phyloP scores from a whole-genome alignment of 164 flowering plant species.

The Malania oleifera region DNA sequence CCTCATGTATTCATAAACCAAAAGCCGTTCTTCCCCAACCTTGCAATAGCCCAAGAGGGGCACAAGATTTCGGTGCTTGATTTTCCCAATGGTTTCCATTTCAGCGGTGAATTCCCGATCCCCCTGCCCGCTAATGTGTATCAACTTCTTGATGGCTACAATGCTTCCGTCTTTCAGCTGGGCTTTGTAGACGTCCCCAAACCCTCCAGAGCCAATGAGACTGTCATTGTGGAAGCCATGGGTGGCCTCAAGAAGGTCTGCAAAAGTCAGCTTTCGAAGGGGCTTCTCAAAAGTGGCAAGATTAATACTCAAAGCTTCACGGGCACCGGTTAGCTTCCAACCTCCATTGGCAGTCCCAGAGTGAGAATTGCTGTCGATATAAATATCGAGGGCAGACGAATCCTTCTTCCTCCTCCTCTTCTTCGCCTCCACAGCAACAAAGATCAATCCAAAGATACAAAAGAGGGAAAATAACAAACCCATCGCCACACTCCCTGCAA shows the following conservation, averaged over 20 bases:
- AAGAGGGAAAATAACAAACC: conserved; percentile 73
- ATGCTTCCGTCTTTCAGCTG: conserved; percentile 76
- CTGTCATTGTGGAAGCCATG: conserved; percentile 80
- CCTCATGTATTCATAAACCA: conserved; percentile 95
- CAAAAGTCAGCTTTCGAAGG: conserved; percentile 83
- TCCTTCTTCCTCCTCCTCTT: conserved; percentile 69
- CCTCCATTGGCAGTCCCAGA: conserved; percentile 48
- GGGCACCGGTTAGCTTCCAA: conserved; percentile 72
- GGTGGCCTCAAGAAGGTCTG: conserved; percentile 91
- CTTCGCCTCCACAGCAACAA: conserved; percentile 53
- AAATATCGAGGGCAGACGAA: conserved; percentile 36
- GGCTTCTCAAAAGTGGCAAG: conserved; percentile 91
- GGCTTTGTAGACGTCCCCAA: conserved; percentile 96
- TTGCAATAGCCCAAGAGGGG: conserved; percentile 94
- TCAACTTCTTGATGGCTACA: conserved; percentile 92
- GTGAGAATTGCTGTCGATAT: conserved; percentile 50
- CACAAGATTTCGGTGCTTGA: conserved; percentile 92
- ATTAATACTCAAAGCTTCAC: conserved; percentile 84
- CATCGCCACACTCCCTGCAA: conserved; percentile 88
- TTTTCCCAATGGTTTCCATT: conserved; percentile 96
- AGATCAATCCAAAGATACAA: conserved; percentile 66
- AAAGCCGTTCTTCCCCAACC: conserved; percentile 84
- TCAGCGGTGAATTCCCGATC: conserved; percentile 98
- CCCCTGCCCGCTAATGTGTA: conserved; percentile 89
- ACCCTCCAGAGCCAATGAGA: conserved; percentile 91